Percentiles rank a stretch among this genome's conserved stretches.
Evolutionary conservation across 2,329 filamentous ascomycete genomes (phyloP).

Genomic region (Aspergillus quadrilineatus): DNA sequence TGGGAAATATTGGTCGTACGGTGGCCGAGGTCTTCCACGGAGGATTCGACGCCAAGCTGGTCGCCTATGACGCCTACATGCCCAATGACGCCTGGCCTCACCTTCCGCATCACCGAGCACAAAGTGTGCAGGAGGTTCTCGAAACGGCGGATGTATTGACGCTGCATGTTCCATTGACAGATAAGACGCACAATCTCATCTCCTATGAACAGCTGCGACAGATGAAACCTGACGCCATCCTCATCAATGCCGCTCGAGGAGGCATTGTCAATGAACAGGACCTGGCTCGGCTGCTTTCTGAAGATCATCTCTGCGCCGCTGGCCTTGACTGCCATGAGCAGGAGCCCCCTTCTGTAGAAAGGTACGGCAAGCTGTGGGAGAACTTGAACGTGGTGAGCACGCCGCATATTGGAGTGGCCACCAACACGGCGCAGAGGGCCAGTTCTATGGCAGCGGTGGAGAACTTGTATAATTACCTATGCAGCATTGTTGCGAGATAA

Average conservation of each 20-base stretch:
- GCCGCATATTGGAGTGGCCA: slow-evolving; percentile 50
- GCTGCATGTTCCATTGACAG: slow-evolving; percentile 41
- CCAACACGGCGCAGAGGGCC: slow-evolving; percentile 38
- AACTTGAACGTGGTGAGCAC: slow-evolving; percentile 41
- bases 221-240: slow-evolving; percentile 43
- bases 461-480: slow-evolving; percentile 25
- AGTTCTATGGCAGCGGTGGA: slow-evolving; percentile 40
- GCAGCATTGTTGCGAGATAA: not conserved
- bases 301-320: slow-evolving; percentile 41
- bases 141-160: slow-evolving; percentile 36
- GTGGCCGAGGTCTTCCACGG: slow-evolving; percentile 41
- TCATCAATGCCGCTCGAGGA: slow-evolving; percentile 44
- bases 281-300: slow-evolving; percentile 31
- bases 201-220: slow-evolving; percentile 28
- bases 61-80: slow-evolving; percentile 41
- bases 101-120: slow-evolving; percentile 32
- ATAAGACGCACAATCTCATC: slow-evolving; percentile 35
- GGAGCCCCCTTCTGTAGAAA: slow-evolving; percentile 39
- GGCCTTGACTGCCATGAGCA: slow-evolving; percentile 44
- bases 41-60: slow-evolving; percentile 35
- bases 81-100: slow-evolving; percentile 34
- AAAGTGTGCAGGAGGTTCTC: slow-evolving; percentile 35
- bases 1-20: slow-evolving; percentile 42
- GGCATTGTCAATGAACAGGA: slow-evolving; percentile 43
- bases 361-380: slow-evolving; percentile 37